These are phyloP conservation scores for Neurospora cerealis DNA, from an alignment of 495 filamentous ascomycete genomes.

Conservation along the genomic window DNA sequence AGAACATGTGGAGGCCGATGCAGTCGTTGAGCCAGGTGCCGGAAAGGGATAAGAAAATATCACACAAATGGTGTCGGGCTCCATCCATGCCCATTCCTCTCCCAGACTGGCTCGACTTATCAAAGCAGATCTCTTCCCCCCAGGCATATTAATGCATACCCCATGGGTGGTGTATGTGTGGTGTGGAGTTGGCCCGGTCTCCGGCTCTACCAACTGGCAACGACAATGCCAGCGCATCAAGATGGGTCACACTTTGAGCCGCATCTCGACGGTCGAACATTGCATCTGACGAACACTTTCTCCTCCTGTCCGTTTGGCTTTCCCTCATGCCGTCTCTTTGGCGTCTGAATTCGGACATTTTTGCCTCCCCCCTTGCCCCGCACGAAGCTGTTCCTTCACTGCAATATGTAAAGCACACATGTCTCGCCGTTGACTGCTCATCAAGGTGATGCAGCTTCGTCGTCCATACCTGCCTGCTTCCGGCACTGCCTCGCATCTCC, in stretches of 20 bases:
- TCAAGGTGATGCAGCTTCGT: slow-evolving; percentile 4
- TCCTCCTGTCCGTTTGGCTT: slow-evolving; percentile 34
- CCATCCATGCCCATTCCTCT: slow-evolving; percentile 29
- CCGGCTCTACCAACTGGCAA: slow-evolving; percentile 67
- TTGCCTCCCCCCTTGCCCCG: slow-evolving; percentile 34
- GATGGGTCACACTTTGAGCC: slow-evolving; percentile 53
- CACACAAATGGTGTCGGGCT: slow-evolving; percentile 21
- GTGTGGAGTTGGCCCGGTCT: slow-evolving; percentile 52
- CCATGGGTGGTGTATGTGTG: slow-evolving; percentile 29
- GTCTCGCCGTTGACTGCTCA: slow-evolving; percentile 45
- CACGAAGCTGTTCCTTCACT: slow-evolving; percentile 37
- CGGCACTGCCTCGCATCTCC: slow-evolving; percentile 12
- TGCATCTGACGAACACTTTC: slow-evolving; percentile 41
- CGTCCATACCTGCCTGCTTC: slow-evolving; percentile 22
- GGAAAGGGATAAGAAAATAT: slow-evolving; percentile 16
- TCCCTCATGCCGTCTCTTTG: slow-evolving; percentile 31
- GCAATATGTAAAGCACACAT: slow-evolving; percentile 50
- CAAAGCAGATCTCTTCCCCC: slow-evolving; percentile 35
- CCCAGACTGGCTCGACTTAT: slow-evolving; percentile 31
- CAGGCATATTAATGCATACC: slow-evolving; percentile 32
- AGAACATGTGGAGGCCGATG: background rate
- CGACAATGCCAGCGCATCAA: slow-evolving; percentile 90
- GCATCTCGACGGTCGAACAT: slow-evolving; percentile 40
- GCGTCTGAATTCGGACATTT: slow-evolving; percentile 36
- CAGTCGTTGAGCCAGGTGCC: background rate